phyloP scores from a whole-genome alignment of 2,329 filamentous ascomycete species.

The Tympanopsis confertula region DNA sequence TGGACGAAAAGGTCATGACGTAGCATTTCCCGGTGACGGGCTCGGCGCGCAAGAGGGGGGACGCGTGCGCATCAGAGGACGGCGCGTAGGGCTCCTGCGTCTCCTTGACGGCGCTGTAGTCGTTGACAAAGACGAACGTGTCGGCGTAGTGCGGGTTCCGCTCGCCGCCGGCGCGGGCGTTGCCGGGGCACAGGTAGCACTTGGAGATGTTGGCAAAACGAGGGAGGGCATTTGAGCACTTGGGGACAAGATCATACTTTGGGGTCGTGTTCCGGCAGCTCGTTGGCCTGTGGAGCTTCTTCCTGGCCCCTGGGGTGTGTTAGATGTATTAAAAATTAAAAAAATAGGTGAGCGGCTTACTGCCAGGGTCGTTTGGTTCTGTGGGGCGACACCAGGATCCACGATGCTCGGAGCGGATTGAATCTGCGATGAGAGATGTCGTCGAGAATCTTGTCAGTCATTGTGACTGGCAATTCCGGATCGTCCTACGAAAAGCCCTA shows the following conservation, averaged over 20 bases:
- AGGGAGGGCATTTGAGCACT: not conserved
- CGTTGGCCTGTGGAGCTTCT: slow-evolving; percentile 56
- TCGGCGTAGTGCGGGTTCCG: slow-evolving; percentile 73
- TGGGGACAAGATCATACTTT: slow-evolving; percentile 28
- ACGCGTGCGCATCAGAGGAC: slow-evolving; percentile 33
- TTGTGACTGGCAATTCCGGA: slow-evolving; percentile 20
- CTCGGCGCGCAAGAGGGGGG: slow-evolving; percentile 68
- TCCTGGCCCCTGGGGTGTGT: slow-evolving; percentile 54
- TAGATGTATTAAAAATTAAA: not conserved
- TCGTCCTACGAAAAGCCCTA: too few species aligned
- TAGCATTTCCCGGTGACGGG: slow-evolving; percentile 92
- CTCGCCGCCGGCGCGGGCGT: slow-evolving; percentile 78
- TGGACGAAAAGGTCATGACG: slow-evolving; percentile 85
- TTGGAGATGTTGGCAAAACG: slow-evolving; percentile 19
- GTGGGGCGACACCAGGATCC: slow-evolving; percentile 91
- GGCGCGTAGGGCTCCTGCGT: slow-evolving; percentile 66
- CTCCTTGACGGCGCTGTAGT: slow-evolving; percentile 95
- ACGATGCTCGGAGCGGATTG: slow-evolving; percentile 80
- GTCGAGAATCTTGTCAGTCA: slow-evolving; percentile 71
- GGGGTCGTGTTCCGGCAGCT: slow-evolving; percentile 71
- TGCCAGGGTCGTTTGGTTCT: slow-evolving; percentile 96
- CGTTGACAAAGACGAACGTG: slow-evolving; percentile 92
- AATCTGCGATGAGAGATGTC: slow-evolving; percentile 94
- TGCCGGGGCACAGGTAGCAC: slow-evolving; percentile 92
- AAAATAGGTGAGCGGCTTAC: slow-evolving; percentile 39